phyloP scores from a whole-genome alignment of 2,329 filamentous ascomycete genomes.

The Venturia aucupariae region DNA sequence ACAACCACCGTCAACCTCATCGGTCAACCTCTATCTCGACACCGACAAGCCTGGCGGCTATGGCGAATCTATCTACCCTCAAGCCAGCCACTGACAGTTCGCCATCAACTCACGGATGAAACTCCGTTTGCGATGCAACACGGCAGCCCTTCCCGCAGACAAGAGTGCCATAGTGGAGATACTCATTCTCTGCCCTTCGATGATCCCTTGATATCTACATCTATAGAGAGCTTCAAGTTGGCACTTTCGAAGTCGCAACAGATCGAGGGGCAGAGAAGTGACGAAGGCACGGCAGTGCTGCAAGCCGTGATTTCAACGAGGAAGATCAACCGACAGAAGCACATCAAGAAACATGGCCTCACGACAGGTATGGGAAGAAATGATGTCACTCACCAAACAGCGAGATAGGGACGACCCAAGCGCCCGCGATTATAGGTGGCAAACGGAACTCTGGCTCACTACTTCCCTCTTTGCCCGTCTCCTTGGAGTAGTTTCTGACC shows the following conservation, averaged over 20 bases:
- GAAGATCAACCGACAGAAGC: not conserved
- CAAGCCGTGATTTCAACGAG: conserved; percentile 10
- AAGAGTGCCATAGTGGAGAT: not conserved
- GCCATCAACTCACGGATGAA: not conserved
- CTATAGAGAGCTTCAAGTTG: too few species aligned
- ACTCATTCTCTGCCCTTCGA: too few species aligned
- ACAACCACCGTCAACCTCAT: not conserved
- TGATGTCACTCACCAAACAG: conserved; percentile 57
- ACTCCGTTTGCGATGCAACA: conserved; percentile 18
- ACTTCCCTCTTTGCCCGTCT: conserved; percentile 30
- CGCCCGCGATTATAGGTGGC: conserved; percentile 58
- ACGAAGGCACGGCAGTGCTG: conserved; percentile 7
- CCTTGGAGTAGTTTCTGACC: conserved; percentile 7
- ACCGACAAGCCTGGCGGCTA: not conserved
- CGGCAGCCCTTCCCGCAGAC: conserved; percentile 8
- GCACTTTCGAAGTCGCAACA: too few species aligned
- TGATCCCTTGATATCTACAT: too few species aligned
- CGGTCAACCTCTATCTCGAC: not conserved
- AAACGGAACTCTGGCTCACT: conserved; percentile 83
- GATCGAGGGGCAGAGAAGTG: too few species aligned
- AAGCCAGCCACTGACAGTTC: not conserved
- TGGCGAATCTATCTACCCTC: not conserved
- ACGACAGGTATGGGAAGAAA: not conserved
- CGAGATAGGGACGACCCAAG: conserved; percentile 66
- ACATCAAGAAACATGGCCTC: not conserved